A percentile compares a stretch with the other conserved stretches of the same genome.
phyloP scores from a whole-genome alignment of 2,329 filamentous ascomycete genomes.

The Macrophomina tecta region DNA sequence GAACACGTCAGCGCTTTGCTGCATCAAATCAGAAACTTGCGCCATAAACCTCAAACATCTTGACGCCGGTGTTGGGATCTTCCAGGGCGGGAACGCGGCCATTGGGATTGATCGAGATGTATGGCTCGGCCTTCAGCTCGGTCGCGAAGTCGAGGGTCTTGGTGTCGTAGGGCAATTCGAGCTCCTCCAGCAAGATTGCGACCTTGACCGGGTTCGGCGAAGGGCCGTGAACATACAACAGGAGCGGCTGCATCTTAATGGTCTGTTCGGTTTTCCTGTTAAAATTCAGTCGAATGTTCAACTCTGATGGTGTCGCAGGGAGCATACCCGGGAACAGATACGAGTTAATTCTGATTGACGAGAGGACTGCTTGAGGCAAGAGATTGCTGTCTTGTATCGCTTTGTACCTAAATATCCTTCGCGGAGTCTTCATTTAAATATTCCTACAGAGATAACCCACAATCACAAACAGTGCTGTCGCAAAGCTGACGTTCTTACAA shows the following conservation, averaged over 20 bases:
- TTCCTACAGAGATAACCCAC: background rate
- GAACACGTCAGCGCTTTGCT: background rate
- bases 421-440: background rate
- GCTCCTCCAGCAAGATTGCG: constrained; percentile 52
- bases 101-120: constrained; percentile 48
- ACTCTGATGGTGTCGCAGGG: too few species aligned
- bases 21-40: background rate
- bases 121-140: constrained; percentile 49
- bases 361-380: too few species aligned
- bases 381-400: too few species aligned
- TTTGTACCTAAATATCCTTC: too few species aligned
- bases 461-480: background rate
- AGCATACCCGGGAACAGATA: too few species aligned
- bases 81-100: constrained; percentile 50
- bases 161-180: constrained; percentile 48
- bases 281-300: background rate
- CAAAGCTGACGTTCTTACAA: background rate
- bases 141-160: constrained; percentile 42
- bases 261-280: background rate
- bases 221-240: background rate
- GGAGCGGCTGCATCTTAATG: constrained; percentile 2
- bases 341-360: too few species aligned
- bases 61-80: constrained; percentile 52
- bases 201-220: constrained; percentile 51
- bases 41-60: constrained; percentile 42